Evolutionary conservation across 2,329 filamentous ascomycete species (phyloP).

Genomic region (Triangularia setosa): DNA sequence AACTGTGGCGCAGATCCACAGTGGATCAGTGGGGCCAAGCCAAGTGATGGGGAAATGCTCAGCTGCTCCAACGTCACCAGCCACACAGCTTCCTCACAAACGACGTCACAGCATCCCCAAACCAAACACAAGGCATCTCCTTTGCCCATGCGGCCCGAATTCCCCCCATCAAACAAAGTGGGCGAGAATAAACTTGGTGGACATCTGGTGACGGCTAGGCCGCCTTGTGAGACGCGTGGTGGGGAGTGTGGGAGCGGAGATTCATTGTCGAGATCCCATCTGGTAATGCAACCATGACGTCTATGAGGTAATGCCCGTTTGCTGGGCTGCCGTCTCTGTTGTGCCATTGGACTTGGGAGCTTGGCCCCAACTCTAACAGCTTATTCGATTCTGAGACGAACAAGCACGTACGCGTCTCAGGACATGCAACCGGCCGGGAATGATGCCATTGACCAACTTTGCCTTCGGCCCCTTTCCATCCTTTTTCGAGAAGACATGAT

Average conservation of each 20-base stretch:
- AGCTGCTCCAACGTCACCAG: neutral
- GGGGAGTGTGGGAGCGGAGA: neutral
- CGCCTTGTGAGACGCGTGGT: neutral
- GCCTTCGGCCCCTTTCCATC: neutral
- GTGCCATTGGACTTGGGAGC: neutral
- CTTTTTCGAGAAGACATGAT: neutral
- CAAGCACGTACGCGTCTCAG: neutral
- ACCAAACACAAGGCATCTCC: neutral
- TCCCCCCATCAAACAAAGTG: neutral
- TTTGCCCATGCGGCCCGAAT: neutral
- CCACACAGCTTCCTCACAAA: neutral
- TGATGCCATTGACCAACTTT: slow-evolving; percentile 15
- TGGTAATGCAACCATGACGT: slow-evolving; percentile 14
- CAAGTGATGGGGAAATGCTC: neutral
- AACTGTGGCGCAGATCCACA: neutral
- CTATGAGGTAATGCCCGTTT: slow-evolving; percentile 18
- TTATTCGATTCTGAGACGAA: neutral
- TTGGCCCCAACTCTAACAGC: too few relatives aligned
- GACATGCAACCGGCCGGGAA: slow-evolving; percentile 13
- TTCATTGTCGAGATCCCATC: neutral
- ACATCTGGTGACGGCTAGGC: neutral
- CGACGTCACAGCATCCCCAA: slow-evolving; percentile 1
- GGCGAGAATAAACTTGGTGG: neutral
- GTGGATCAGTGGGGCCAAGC: neutral
- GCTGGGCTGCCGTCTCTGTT: neutral